phyloP scores from a whole-genome alignment of 768 basidiomycete species.

The Mycena haematopus region DNA sequence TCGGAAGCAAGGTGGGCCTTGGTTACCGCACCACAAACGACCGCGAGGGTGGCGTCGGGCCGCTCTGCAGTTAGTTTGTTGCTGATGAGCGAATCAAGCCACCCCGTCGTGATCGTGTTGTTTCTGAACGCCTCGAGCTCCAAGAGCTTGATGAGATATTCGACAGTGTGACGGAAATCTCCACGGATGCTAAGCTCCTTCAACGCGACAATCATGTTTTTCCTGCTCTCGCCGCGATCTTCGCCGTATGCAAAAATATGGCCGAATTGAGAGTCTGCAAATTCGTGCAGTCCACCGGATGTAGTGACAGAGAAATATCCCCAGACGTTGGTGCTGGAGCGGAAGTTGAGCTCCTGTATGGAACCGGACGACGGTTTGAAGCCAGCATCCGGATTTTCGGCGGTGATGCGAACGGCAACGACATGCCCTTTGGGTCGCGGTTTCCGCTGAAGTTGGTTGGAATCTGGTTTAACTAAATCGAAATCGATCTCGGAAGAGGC shows the following conservation, averaged over 20 bases:
- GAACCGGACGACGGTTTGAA: constrained; percentile 99
- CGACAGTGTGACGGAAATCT: constrained; percentile 98
- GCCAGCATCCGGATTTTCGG: constrained; percentile 98
- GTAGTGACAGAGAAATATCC: constrained; percentile 98
- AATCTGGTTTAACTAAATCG: constrained; percentile 90
- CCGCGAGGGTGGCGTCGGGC: constrained; percentile 90
- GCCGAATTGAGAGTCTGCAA: constrained; percentile 98
- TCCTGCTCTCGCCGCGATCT: constrained; percentile 92
- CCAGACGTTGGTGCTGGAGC: constrained; percentile 99
- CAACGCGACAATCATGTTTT: constrained; percentile 99
- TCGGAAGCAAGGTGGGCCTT: constrained; percentile 93
- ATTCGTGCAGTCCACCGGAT: constrained; percentile 97
- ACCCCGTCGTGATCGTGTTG: constrained; percentile 97
- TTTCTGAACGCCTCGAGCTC: constrained; percentile 96
- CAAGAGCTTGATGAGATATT: constrained; percentile 97
- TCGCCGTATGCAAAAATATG: constrained; percentile 99
- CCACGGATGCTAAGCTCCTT: constrained; percentile 99
- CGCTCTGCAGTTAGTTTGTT: constrained; percentile 97
- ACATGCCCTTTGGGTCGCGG: constrained; percentile 98
- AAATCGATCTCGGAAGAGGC: constrained; percentile 95
- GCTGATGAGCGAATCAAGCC: constrained; percentile 97
- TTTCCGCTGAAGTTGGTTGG: constrained; percentile 88
- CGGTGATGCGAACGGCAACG: constrained; percentile 98
- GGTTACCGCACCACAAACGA: constrained; percentile 94
- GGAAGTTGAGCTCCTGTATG: constrained; percentile 98